These are phyloP conservation scores for Evansstolkia leycettana DNA, from an alignment of 495 filamentous ascomycete genomes.

Conservation along the genomic window DNA sequence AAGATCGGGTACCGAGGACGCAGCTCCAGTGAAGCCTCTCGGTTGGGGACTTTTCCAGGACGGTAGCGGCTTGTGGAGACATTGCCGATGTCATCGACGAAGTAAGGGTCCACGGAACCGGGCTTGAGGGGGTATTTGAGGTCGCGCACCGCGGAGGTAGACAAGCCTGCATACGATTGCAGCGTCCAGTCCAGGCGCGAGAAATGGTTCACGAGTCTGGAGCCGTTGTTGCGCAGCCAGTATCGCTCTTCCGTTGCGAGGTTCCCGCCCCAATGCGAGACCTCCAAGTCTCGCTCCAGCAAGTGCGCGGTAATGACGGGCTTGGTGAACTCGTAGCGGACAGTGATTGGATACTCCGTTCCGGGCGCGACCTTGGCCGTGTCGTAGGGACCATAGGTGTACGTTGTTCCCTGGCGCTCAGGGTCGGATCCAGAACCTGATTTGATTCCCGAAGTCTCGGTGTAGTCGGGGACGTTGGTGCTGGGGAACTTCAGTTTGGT, in stretches of 20 bases:
- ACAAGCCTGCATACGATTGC: conserved; percentile 58
- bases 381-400: conserved; percentile 86
- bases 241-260: conserved; percentile 90
- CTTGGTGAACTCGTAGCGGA: conserved; percentile 93
- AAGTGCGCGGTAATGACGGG: conserved; percentile 64
- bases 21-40: conserved; percentile 75
- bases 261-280: conserved; percentile 97
- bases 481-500: conserved; percentile 87
- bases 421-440: conserved; percentile 61
- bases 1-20: conserved; percentile 90
- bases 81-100: conserved; percentile 93
- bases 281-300: conserved; percentile 82
- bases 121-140: conserved; percentile 65
- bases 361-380: conserved; percentile 56
- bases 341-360: conserved; percentile 53
- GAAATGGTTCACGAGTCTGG: conserved; percentile 74
- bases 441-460: conserved; percentile 48
- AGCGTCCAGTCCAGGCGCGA: conserved; percentile 72
- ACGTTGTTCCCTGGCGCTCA: conserved; percentile 68
- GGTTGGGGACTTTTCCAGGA: conserved; percentile 42
- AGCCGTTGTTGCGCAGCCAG: conserved; percentile 75
- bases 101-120: conserved; percentile 78
- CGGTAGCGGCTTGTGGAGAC: conserved; percentile 88
- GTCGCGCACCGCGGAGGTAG: conserved; percentile 67
- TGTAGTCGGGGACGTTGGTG: conserved; percentile 72